Percentiles rank a stretch among this genome's conserved stretches.
Conservation (phyloP, 208 protist genomes). For the Acanthamoeba castellanii region DNA sequence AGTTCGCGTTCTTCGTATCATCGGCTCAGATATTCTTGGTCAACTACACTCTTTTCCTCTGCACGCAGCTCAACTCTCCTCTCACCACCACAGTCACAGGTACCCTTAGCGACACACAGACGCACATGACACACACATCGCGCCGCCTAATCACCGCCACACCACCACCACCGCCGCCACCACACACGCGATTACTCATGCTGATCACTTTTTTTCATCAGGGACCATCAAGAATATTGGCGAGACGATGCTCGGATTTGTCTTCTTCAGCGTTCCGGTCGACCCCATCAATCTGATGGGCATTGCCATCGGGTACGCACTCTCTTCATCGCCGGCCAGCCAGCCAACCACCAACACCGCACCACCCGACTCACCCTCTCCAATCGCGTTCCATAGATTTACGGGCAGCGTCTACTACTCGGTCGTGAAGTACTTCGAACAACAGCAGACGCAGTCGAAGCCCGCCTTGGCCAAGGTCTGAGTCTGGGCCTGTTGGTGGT, state of each 20-base stretch:
- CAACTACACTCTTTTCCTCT: conserved; percentile 47
- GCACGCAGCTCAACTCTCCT: background rate
- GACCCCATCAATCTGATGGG: background rate
- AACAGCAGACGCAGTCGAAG: background rate
- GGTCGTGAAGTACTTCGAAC: conserved; percentile 18
- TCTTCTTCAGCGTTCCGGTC: conserved; percentile 14
- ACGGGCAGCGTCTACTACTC: background rate
- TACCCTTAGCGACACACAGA: background rate
- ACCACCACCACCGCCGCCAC: no score
- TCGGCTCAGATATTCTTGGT: conserved; percentile 44
- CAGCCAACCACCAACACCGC: no score
- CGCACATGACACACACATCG: background rate
- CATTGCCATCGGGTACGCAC: conserved; percentile 4
- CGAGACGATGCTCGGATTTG: background rate
- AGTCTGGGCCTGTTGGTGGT: background rate
- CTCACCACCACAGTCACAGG: conserved; percentile 37
- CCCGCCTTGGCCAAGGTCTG: background rate
- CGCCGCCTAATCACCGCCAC: background rate
- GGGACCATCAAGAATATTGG: conserved; percentile 29
- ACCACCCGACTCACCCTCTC: background rate
- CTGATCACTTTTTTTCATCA: background rate
- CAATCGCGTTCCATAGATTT: background rate
- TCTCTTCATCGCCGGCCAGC: no score
- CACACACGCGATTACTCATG: background rate
- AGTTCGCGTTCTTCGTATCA: conserved; percentile 28